Evolutionary conservation across 352 stramenopile genomes (phyloP), one percentile per base, ranked within the genome.

Genomic region (Bremia lactucae): DNA sequence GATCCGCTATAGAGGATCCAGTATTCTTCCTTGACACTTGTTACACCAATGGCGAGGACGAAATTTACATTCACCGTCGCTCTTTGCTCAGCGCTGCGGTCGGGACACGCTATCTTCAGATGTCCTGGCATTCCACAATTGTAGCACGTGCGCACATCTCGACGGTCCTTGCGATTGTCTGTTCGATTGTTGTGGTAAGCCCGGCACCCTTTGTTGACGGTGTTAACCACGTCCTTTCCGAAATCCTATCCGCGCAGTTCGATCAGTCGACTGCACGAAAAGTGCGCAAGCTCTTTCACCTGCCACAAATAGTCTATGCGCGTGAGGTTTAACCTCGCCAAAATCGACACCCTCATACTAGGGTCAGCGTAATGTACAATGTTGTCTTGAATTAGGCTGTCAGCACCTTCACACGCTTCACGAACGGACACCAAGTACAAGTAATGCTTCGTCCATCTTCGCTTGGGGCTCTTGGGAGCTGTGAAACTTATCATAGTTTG

Each of bases 401-500:
- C 31, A 7, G 36, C 42, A 6, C n/a, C n/a, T n/a, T n/a, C n/a
- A n/a, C n/a, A n/a, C n/a, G n/a, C n/a, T n/a, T n/a, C n/a, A n/a
- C n/a, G 25, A 1, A 59, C 42, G 0, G 37, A 42, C 3, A 51
- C 47, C 24, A 51, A 11, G 18, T 59, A 59, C 4, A 59, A 11
- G n/a, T 40, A 50, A n/a, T n/a, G 54, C 20, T 59, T 43, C 0
- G 42, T 28, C 42, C 31, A 59, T 0, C 23, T 45, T 2, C 41
- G 14, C 16, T 51, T 63, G 0, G 31, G 1, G 37, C 22, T 31
- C 23, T 52, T 59, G 1, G 7, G 13, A 0, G 19, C 26, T 0
- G 54, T 63, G 26, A 59, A 63, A 2, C 50, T 22, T 20, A 43
- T 47, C 42, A 54, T 59, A 3, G 16, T 24, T 7, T 63, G 38